A percentile compares a stretch with the other conserved stretches of the same genome.
Conservation (phyloP, 2,329 filamentous ascomycete species). For the Trichoderma koningii region DNA sequence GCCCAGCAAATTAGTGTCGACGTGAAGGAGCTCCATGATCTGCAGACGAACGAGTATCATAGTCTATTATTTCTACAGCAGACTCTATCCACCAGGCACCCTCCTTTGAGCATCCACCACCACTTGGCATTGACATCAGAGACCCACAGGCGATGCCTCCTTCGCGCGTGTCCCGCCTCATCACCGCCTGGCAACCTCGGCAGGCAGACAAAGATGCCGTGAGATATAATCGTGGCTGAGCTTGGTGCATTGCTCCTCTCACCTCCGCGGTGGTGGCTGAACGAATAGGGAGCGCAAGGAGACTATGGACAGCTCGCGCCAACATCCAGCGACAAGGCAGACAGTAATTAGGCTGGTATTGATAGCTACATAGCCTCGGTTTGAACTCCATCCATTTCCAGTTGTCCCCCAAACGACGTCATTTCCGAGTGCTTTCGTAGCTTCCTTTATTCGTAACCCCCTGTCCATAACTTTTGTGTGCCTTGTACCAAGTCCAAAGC, state of each 20-base stretch:
- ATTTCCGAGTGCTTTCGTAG: background rate
- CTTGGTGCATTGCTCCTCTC: background rate
- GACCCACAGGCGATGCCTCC: slow-evolving; percentile 6
- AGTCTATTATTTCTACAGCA: background rate
- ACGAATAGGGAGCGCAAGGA: background rate
- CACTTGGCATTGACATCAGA: background rate
- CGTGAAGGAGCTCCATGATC: background rate
- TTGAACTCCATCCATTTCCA: slow-evolving; percentile 17
- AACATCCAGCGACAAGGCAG: background rate
- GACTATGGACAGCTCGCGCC: background rate
- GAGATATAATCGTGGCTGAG: slow-evolving; percentile 10
- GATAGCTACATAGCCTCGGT: slow-evolving; percentile 11
- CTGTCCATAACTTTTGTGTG: background rate
- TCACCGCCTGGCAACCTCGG: background rate
- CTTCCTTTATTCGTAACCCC: slow-evolving; percentile 3
- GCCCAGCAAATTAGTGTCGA: too few species aligned
- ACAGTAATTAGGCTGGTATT: background rate
- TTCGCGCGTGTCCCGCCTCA: background rate
- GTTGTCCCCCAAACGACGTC: background rate
- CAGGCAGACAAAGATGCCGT: background rate
- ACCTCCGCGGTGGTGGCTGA: background rate
- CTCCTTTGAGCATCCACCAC: background rate
- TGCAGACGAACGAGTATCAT: too few species aligned
- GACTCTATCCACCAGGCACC: background rate
- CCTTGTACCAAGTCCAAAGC: background rate